These are phyloP conservation scores for Protostelium mycophagum DNA, from an alignment of 78 protist species.

Conservation along the genomic window DNA sequence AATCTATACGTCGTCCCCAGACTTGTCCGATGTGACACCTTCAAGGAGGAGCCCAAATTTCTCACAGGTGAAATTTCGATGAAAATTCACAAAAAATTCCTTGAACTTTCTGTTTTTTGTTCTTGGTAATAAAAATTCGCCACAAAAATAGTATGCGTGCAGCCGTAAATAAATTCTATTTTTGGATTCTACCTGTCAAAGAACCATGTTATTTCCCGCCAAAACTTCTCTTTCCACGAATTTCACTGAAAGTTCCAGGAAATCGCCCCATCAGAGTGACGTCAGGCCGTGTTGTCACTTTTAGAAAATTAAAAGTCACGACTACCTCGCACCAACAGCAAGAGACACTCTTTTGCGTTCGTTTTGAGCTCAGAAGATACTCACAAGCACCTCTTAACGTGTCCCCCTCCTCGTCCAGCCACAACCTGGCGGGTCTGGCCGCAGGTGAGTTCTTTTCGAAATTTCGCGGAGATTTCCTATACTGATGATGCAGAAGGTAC, in stretches of 20 bases:
- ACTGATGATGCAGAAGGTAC: too few relatives aligned
- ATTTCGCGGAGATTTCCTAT: too few relatives aligned
- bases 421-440: background rate
- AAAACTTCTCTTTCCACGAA: too few relatives aligned
- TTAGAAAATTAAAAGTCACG: constrained; percentile 39
- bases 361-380: constrained; percentile 61
- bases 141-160: too few relatives aligned
- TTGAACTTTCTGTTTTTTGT: too few relatives aligned
- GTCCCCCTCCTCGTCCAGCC: background rate
- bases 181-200: too few relatives aligned
- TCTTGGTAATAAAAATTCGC: too few relatives aligned
- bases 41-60: constrained; percentile 51
- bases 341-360: constrained; percentile 61
- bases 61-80: constrained; percentile 44
- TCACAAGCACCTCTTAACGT: background rate
- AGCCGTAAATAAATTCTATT: too few relatives aligned
- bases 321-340: constrained; percentile 68
- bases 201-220: too few relatives aligned
- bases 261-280: constrained; percentile 10
- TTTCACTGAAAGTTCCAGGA: background rate
- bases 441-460: background rate
- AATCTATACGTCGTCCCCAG: constrained; percentile 37
- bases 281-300: constrained; percentile 28
- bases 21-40: constrained; percentile 39
- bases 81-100: background rate